Conservation (phyloP, 2,329 filamentous ascomycete species). For the Tolypocladium cylindrosporum region DNA sequence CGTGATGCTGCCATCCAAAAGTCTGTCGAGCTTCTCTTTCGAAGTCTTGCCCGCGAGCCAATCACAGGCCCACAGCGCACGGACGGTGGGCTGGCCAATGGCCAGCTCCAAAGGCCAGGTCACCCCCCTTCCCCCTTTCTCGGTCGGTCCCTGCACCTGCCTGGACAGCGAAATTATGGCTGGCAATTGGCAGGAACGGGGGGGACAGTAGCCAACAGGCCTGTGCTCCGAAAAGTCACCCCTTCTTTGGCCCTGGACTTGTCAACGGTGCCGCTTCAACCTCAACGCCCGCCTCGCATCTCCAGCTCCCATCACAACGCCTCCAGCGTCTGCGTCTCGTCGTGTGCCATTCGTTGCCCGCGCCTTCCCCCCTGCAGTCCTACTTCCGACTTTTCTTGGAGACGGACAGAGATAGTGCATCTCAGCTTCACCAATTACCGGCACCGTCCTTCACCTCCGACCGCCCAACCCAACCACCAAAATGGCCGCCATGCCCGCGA, state of each 20-base stretch:
- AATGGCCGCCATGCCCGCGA: constrained; percentile 53
- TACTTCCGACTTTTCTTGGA: constrained; percentile 25
- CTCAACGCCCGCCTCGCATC: constrained; percentile 1
- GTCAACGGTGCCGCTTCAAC: constrained; percentile 4
- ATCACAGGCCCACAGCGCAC: constrained; percentile 17
- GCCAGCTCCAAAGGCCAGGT: constrained; percentile 14
- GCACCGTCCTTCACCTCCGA: not conserved
- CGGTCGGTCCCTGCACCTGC: constrained; percentile 27
- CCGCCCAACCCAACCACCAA: constrained; percentile 17
- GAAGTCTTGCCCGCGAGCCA: constrained; percentile 15
- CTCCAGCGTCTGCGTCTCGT: constrained; percentile 3
- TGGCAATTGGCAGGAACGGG: constrained; percentile 27
- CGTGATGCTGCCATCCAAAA: constrained; percentile 13
- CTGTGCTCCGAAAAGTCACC: constrained; percentile 26
- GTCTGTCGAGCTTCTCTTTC: constrained; percentile 16
- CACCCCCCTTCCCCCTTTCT: constrained; percentile 33
- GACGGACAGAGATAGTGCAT: constrained; percentile 11
- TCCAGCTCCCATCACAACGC: constrained; percentile 1
- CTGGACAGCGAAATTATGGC: constrained; percentile 36
- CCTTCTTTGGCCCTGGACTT: constrained; percentile 12
- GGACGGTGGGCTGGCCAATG: constrained; percentile 17
- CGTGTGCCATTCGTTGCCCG: not conserved
- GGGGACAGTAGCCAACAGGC: constrained; percentile 1
- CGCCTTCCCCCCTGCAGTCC: constrained; percentile 11
- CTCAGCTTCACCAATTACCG: constrained; percentile 16